A percentile compares a stretch with the other conserved stretches of the same genome.
These are phyloP conservation scores for Pontederia paniculata DNA, from an alignment of 176 grass and related monocot species.

Conservation along the genomic window DNA sequence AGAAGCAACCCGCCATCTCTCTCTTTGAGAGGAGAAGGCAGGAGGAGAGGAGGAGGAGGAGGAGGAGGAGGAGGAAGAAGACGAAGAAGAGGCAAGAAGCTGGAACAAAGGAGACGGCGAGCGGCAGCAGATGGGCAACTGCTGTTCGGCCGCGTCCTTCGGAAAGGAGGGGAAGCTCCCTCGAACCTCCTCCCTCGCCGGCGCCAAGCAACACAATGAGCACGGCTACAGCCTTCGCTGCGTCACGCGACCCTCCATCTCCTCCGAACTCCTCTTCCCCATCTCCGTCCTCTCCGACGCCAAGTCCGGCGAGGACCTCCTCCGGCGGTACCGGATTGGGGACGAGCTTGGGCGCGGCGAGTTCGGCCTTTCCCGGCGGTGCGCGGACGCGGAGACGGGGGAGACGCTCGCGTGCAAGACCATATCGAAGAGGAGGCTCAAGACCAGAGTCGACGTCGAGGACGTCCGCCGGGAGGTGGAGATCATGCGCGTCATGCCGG, in stretches of 20 bases:
- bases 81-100: not conserved
- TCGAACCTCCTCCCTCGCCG: no score
- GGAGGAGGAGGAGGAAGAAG: no score
- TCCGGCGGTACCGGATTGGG: slow-evolving; percentile 33
- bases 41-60: not conserved
- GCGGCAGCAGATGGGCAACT: not conserved
- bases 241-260: no score
- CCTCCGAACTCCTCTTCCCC: no score
- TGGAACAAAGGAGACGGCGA: no score
- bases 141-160: not conserved
- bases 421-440: slow-evolving; percentile 39
- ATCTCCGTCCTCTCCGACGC: no score
- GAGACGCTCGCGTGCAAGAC: slow-evolving; percentile 73
- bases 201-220: no score
- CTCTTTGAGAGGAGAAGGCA: not conserved
- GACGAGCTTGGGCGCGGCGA: slow-evolving; percentile 68
- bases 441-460: slow-evolving; percentile 29
- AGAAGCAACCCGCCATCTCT: no score
- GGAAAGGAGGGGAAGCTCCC: no score
- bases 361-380: slow-evolving; percentile 61
- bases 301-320: no score
- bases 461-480: slow-evolving; percentile 67
- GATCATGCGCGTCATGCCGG: slow-evolving; percentile 40
- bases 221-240: no score
- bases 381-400: slow-evolving; percentile 40